These are phyloP conservation scores for Mimosa bimucronata DNA, from an alignment of 306 rosid species.

Conservation along the genomic window DNA sequence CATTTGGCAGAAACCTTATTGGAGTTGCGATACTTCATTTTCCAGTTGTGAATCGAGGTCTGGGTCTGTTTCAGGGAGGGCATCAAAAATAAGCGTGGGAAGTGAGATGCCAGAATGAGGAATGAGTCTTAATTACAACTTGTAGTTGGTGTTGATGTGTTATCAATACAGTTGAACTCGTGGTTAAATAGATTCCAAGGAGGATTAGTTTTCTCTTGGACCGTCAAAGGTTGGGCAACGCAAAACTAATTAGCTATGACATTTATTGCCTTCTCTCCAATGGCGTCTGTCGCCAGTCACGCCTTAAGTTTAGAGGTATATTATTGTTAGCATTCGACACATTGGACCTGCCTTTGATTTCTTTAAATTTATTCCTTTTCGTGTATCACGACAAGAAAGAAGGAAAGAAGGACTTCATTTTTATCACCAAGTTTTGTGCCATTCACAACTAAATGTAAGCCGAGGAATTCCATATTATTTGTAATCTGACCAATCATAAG, in stretches of 20 bases:
- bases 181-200: not conserved
- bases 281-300: slow-evolving; percentile 47
- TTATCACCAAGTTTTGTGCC: not conserved
- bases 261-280: not conserved
- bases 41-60: not conserved
- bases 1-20: slow-evolving; percentile 75
- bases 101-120: not conserved
- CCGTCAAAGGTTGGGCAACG: slow-evolving; percentile 28
- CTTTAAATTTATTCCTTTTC: no score
- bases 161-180: not conserved
- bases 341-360: not conserved
- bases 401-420: not conserved
- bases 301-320: slow-evolving; percentile 32
- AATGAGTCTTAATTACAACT: not conserved
- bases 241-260: not conserved
- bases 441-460: not conserved
- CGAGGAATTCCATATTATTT: no score
- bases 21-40: slow-evolving; percentile 68
- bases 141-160: not conserved
- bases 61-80: not conserved
- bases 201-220: not conserved
- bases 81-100: not conserved
- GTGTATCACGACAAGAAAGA: no score
- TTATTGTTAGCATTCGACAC: not conserved
- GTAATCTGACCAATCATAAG: no score